Evolutionary conservation across 345 rosid genomes (phyloP), one percentile per base, ranked within the genome.

Genomic region (Combretum micranthum): DNA sequence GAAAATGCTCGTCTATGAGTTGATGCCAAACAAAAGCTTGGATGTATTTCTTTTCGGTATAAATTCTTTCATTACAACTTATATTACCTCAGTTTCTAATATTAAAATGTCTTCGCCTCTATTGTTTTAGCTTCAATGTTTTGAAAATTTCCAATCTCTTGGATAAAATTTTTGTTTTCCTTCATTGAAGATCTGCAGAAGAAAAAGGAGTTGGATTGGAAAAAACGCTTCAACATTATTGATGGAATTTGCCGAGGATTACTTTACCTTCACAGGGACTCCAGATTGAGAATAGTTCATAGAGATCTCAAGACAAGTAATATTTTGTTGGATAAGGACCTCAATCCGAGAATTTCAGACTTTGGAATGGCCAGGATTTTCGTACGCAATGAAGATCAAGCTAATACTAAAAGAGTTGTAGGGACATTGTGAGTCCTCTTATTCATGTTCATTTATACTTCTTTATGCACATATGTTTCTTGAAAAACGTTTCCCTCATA

Each of bases 281-380:
- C 77, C 37, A 52, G 70, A 44, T 18, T 68, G 4, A 42, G 55
- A 44, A 59, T 76, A 23, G n/a, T n/a, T n/a, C n/a, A n/a, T n/a
- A n/a, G n/a, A 48, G 86, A 81, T 71, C 52, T 81, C 4, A 81
- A 65, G 71, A 50, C 76, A 71, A 7, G 76, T 39, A 71, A 75
- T 6, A 47, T 75, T 43, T 56, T 75, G 45, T 50, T 71, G 8
- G 67, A 71, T 22, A 43, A 68, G 23, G 71, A 52, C 4, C 48
- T 59, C 23, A 72, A 57, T 21, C 70, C 72, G 3, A 76, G 72
- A 20, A 64, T 69, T 50, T 69, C 72, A 26, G 72, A 72, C 14
- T 76, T 72, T 60, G 77, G 74, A 16, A 76, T 69, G 75, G 77
- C 77, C 7, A 66, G 70, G 42, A 73, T 62, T 42, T 73, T 69